These are phyloP conservation scores for Flagelloscypha sp. DNA, from an alignment of 768 basidiomycete genomes.

Conservation along the genomic window DNA sequence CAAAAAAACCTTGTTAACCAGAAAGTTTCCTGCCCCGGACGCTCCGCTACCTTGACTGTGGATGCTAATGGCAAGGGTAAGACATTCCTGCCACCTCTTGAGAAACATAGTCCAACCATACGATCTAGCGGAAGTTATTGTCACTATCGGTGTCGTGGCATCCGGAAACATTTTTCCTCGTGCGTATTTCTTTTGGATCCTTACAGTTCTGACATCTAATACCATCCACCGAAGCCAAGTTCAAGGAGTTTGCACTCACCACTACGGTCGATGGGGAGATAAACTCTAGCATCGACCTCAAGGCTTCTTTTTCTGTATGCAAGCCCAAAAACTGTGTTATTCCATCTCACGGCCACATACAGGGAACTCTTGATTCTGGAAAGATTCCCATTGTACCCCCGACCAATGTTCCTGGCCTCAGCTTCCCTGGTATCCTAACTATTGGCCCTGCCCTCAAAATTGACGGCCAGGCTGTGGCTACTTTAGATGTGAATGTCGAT, in stretches of 20 bases:
- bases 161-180: slow-evolving; percentile 39
- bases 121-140: too few species aligned
- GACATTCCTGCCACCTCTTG: too few species aligned
- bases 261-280: slow-evolving; percentile 29
- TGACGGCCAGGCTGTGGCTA: slow-evolving; percentile 26
- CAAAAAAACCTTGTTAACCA: slow-evolving; percentile 23
- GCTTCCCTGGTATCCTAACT: slow-evolving; percentile 40
- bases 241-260: too few species aligned
- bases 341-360: too few species aligned
- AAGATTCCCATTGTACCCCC: slow-evolving; percentile 30
- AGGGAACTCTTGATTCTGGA: slow-evolving; percentile 36
- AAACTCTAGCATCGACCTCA: slow-evolving; percentile 28
- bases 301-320: too few species aligned
- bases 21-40: slow-evolving; percentile 14
- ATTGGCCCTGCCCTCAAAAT: slow-evolving; percentile 42
- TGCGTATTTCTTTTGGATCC: too few species aligned
- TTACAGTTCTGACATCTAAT: too few species aligned
- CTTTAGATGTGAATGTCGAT: slow-evolving; percentile 29
- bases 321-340: too few species aligned
- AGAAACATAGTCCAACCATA: too few species aligned
- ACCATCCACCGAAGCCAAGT: too few species aligned
- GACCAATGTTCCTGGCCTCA: slow-evolving; percentile 39
- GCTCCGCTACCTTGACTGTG: slow-evolving; percentile 17
- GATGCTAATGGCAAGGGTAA: slow-evolving; percentile 26
- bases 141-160: slow-evolving; percentile 35